phyloP scores from a whole-genome alignment of 768 basidiomycete species.

The Postia placenta region DNA sequence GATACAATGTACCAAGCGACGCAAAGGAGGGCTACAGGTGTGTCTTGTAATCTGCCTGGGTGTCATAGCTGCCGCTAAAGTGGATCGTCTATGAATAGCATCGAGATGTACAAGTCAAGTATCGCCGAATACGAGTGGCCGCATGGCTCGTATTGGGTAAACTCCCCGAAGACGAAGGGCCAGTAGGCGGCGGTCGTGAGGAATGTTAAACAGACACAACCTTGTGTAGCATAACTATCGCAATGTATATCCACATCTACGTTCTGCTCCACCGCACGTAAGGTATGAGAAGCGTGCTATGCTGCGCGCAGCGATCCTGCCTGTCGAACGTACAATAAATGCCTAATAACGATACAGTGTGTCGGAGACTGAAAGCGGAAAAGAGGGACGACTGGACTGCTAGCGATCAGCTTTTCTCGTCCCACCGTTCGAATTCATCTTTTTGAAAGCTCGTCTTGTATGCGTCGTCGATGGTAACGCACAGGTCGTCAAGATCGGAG shows the following conservation, averaged over 20 bases:
- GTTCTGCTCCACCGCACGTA: too few relatives aligned
- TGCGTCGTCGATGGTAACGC: slow-evolving; percentile 59
- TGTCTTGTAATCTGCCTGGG: slow-evolving; percentile 9
- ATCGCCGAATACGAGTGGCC: slow-evolving; percentile 87
- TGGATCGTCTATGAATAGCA: slow-evolving; percentile 37
- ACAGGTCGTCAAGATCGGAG: slow-evolving; percentile 70
- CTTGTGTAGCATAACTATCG: too few relatives aligned
- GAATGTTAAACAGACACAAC: too few relatives aligned
- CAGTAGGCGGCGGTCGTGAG: neutral
- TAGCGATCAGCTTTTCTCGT: slow-evolving; percentile 62
- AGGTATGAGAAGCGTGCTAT: too few relatives aligned
- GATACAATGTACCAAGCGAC: slow-evolving; percentile 82
- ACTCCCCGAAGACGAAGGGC: slow-evolving; percentile 13
- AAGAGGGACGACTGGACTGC: neutral
- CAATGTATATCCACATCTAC: too few relatives aligned
- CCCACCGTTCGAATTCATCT: slow-evolving; percentile 59
- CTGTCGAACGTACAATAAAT: too few relatives aligned
- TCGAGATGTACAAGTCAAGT: slow-evolving; percentile 80
- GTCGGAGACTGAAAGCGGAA: neutral
- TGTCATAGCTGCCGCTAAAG: neutral
- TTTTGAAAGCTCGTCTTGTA: slow-evolving; percentile 56
- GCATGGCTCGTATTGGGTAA: slow-evolving; percentile 74
- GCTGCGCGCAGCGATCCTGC: too few relatives aligned
- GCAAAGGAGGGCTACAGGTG: slow-evolving; percentile 77
- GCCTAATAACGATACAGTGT: slow-evolving; percentile 14